Evolutionary conservation across 1,139 yeast genomes (phyloP).

Genomic region (Geotrichum bryndzae): DNA sequence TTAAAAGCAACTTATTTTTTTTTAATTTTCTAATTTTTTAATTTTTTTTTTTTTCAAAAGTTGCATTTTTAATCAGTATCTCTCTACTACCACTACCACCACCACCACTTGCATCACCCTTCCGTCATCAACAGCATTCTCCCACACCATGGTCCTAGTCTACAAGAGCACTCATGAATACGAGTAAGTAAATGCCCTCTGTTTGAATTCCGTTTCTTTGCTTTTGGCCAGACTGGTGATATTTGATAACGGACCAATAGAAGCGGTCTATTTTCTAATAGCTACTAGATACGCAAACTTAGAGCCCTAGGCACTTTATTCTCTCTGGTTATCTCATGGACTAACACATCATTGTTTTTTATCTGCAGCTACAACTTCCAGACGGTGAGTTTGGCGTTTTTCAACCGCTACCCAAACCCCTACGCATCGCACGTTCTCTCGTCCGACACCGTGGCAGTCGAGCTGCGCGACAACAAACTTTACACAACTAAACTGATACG

Average conservation of each 20-base stretch:
- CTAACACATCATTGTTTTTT: background rate
- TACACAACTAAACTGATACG: conserved; percentile 69
- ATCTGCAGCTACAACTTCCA: conserved; percentile 46
- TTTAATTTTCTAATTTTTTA: too few species aligned
- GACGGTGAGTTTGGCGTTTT: conserved; percentile 71
- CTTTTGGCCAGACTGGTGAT: background rate
- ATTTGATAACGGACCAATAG: background rate
- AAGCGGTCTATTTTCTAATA: background rate
- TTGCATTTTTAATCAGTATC: background rate
- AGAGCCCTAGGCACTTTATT: too few species aligned
- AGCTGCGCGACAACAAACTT: conserved; percentile 50
- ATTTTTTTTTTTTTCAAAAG: background rate
- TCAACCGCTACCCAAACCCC: conserved; percentile 87
- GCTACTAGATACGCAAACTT: background rate
- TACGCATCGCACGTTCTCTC: conserved; percentile 83
- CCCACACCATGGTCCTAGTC: conserved; percentile 54
- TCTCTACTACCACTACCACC: background rate
- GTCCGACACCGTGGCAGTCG: conserved; percentile 60
- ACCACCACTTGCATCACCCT: background rate
- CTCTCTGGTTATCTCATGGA: background rate
- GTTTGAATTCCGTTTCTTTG: background rate
- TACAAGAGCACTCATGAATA: conserved; percentile 52
- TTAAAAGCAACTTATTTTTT: background rate
- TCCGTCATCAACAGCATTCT: background rate
- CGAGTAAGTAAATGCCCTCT: conserved; percentile 34